phyloP scores from a whole-genome alignment of 2,329 filamentous ascomycete genomes.

The Cercospora sesami region DNA sequence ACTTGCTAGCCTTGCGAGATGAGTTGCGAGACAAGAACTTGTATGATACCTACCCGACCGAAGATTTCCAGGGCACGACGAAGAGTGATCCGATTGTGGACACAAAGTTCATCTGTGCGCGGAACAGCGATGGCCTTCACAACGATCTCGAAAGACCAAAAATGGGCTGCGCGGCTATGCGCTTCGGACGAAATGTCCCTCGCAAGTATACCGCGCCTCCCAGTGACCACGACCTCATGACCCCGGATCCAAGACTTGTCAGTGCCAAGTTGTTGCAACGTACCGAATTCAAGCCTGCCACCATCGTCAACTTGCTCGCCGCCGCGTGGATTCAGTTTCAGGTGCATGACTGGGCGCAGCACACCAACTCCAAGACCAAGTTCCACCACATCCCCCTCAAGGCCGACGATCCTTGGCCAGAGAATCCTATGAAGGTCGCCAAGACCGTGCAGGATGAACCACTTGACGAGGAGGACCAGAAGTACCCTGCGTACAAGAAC shows the following conservation, averaged over 20 bases:
- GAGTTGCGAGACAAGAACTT: constrained; percentile 50
- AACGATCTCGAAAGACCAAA: constrained; percentile 45
- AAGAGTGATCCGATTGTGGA: constrained; percentile 36
- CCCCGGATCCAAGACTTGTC: constrained; percentile 48
- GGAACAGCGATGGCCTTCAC: constrained; percentile 49
- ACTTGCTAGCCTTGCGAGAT: constrained; percentile 45
- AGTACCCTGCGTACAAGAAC: constrained; percentile 47
- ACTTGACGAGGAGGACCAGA: constrained; percentile 41
- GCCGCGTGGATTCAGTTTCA: constrained; percentile 55
- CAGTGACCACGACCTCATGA: constrained; percentile 46
- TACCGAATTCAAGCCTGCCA: constrained; percentile 49
- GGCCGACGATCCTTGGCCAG: constrained; percentile 24
- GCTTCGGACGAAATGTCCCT: constrained; percentile 50
- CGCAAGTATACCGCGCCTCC: constrained; percentile 42
- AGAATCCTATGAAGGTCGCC: constrained; percentile 42
- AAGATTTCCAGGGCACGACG: constrained; percentile 41
- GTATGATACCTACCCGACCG: constrained; percentile 46
- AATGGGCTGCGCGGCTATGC: constrained; percentile 50
- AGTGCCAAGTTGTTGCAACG: constrained; percentile 47
- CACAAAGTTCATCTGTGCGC: constrained; percentile 39
- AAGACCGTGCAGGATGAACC: constrained; percentile 41
- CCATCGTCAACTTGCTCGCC: constrained; percentile 49
- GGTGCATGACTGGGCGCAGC: constrained; percentile 45
- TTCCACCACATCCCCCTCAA: constrained; percentile 21
- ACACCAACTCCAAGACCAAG: constrained; percentile 18